phyloP scores from a whole-genome alignment of 2,329 filamentous ascomycete genomes.

The Colletotrichum acutatum region DNA sequence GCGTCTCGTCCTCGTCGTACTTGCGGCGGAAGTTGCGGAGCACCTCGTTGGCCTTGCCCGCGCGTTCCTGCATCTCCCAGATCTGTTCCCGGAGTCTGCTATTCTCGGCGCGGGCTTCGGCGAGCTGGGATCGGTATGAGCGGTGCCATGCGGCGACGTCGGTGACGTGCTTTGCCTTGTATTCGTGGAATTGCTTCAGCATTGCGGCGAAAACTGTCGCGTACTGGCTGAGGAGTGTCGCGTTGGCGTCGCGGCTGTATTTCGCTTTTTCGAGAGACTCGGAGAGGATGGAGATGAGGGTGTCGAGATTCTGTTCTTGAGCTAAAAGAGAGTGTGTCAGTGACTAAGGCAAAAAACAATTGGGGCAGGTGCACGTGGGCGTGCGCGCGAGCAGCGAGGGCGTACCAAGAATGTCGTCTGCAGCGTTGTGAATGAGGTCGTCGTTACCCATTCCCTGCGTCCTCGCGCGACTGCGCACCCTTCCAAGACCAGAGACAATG shows the following conservation, averaged over 20 bases:
- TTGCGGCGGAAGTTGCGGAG: conserved; percentile 66
- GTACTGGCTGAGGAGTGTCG: conserved; percentile 66
- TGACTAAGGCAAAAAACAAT: background rate
- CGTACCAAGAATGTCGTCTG: conserved; percentile 67
- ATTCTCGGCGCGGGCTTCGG: conserved; percentile 74
- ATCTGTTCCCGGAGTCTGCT: conserved; percentile 71
- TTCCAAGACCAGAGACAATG: conserved; percentile 71
- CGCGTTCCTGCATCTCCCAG: conserved; percentile 73
- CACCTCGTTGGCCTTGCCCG: conserved; percentile 66
- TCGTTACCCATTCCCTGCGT: conserved; percentile 66
- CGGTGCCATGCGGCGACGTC: conserved; percentile 74
- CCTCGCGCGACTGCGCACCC: conserved; percentile 67
- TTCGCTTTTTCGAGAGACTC: conserved; percentile 72
- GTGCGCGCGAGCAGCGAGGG: background rate
- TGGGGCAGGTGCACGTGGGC: background rate
- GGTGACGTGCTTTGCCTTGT: conserved; percentile 70
- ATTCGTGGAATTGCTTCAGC: conserved; percentile 73
- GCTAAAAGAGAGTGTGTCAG: conserved; percentile 48
- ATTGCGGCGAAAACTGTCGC: conserved; percentile 66
- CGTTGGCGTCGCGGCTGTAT: conserved; percentile 70
- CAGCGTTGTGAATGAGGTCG: conserved; percentile 65
- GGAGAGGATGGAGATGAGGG: conserved; percentile 68
- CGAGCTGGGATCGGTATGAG: conserved; percentile 73
- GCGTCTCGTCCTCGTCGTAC: conserved; percentile 66
- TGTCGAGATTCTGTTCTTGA: conserved; percentile 70